A percentile compares a stretch with the other conserved stretches of the same genome.
Evolutionary conservation across 2,329 filamentous ascomycete species (phyloP).

Genomic region (Aaosphaeria pasadenensis): DNA sequence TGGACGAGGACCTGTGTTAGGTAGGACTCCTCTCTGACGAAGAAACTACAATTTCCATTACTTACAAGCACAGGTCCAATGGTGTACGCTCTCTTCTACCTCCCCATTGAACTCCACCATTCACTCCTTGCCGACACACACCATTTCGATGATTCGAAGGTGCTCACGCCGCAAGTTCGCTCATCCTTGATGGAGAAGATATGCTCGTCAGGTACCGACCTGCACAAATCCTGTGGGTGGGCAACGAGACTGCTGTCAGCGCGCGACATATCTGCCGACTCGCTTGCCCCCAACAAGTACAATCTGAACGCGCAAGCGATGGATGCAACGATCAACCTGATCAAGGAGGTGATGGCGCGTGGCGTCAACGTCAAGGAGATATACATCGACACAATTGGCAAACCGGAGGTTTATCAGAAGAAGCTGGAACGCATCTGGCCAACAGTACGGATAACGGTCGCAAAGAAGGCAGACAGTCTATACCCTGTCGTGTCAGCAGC

Average conservation of each 20-base stretch:
- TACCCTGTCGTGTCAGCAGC: slow-evolving; percentile 93
- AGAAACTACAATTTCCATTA: slow-evolving; percentile 10
- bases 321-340: slow-evolving; percentile 83
- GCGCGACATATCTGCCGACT: slow-evolving; percentile 74
- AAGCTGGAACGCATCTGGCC: slow-evolving; percentile 84
- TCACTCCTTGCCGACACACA: slow-evolving; percentile 74
- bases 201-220: slow-evolving; percentile 61
- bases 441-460: slow-evolving; percentile 51
- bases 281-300: slow-evolving; percentile 68
- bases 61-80: slow-evolving; percentile 51
- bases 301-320: slow-evolving; percentile 96
- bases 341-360: slow-evolving; percentile 69
- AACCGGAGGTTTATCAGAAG: slow-evolving; percentile 76
- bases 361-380: slow-evolving; percentile 85
- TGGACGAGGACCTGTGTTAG: slow-evolving; percentile 88
- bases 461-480: slow-evolving; percentile 80
- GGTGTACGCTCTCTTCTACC: slow-evolving; percentile 70
- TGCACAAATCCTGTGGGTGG: slow-evolving; percentile 72
- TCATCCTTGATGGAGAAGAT: slow-evolving; percentile 68
- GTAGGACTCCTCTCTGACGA: slow-evolving; percentile 41
- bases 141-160: slow-evolving; percentile 94
- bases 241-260: slow-evolving; percentile 79
- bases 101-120: slow-evolving; percentile 62
- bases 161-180: slow-evolving; percentile 76
- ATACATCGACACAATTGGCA: slow-evolving; percentile 93